Evolutionary conservation across 805 yeast species (phyloP), one percentile per base, ranked within the genome.

Genomic region (Nakazawaea ambrosiae): DNA sequence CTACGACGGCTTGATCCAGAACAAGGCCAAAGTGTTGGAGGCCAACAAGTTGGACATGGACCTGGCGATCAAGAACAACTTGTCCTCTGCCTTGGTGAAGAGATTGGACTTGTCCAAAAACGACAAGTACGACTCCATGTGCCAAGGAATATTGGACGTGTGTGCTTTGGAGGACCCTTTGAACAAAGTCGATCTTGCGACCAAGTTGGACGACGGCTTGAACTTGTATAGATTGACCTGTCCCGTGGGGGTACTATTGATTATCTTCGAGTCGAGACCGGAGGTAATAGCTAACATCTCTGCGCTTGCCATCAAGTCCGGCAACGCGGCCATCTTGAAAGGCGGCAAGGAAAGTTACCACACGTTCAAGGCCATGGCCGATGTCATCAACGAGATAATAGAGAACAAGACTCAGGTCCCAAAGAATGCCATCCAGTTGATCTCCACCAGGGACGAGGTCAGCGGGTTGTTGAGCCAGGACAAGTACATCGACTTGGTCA

Each of bases 251-350:
- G 97, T 87, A 0, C 60, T 92, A 31, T 66, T 92, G 44, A 88
- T 92, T 32, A 94, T 92, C 39, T 92, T 92, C 57, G 99, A 92
- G 61, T 78, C 95, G 22, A 75, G 99, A 53, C 99, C 99, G 27
- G 99, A 92, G 57, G 98, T 92, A 9, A 92, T 92, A 65, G 98
- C 98, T 38, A 94, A 92, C 56, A 92, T 92, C 52, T 82, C 96
- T 11, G 92, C 98, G 0, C 68, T 92, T 50, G 96, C 97, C 15
- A 80, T 92, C 55, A 92, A 94, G 58, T 87, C 96, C 2, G 97
- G 97, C 33, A 92, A 92, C 56, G 84, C 97, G 7, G 98, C 97
- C 35, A 92, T 92, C 40, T 70, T 92, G 54, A 92, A 92, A 61
- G 98, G 99, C 49, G 99, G 99, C 42, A 90, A 88, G 58, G 99